Evolutionary conservation across 2,329 filamentous ascomycete species (phyloP), one percentile per base, ranked within the genome.

Genomic region (Colletotrichum cereale): DNA sequence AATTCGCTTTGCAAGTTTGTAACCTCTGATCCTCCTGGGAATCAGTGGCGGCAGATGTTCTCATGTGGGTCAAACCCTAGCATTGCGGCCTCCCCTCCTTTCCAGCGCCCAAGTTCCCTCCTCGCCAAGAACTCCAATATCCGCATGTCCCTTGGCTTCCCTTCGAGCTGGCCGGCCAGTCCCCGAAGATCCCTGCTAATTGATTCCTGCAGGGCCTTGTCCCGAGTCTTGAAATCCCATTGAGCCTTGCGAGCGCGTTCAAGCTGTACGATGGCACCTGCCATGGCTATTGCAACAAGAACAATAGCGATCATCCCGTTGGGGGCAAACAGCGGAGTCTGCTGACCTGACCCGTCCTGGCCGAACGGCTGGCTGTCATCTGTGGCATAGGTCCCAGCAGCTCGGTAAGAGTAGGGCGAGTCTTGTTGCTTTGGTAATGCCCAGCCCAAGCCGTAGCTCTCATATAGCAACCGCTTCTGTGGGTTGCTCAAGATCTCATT

Each of bases 401-500:
- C 3, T 16, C 31, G 11, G 29, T 18, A 31, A 5, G 48, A 29
- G 29, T 29, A 38, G 16, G 55, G 38, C 14, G 47, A 18, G 16
- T 48, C 10, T 24, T 40, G 11, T 10, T 36, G 56, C 26, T 11
- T 29, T 3, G 56, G 18, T 12, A n/a, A 42, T n/a, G 14, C 31
- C 70, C 73, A 74, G 16, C 66, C 72, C 2, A 66, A n/a, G 31
- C 47, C 63, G 24, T 72, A 38, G 26, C 40, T 56, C 42, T 75
- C 73, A 62, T 74, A 75, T 1, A 69, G 40, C 26, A 65, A 34
- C 2, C 67, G 65, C 18, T 68, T 73, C 2, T 53, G 31, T 16
- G 73, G 73, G 53, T 70, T 38, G 40, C 66, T 73, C 5, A 75
- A 66, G 10, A 75, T 55, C 12, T 71, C 62, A 29, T 74, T 65